Evolutionary conservation across 352 stramenopile genomes (phyloP).

Genomic region (Plasmopara viticola): DNA sequence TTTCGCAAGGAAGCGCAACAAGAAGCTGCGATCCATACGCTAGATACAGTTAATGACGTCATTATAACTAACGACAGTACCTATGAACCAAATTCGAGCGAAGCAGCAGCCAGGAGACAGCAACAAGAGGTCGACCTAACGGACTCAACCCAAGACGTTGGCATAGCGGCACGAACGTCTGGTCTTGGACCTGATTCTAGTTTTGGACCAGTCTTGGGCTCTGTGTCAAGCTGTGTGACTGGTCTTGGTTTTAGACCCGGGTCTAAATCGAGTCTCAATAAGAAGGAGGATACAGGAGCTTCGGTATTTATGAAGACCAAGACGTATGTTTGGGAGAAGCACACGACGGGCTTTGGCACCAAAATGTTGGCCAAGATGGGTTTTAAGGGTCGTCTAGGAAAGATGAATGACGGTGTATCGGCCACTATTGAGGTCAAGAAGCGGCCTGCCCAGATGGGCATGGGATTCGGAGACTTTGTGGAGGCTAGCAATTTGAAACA

Average conservation of each 20-base stretch:
- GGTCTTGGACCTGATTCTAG: not conserved
- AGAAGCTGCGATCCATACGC: conserved; percentile 1
- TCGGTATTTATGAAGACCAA: conserved; percentile 16
- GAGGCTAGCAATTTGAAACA: conserved; percentile 88
- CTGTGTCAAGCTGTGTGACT: not conserved
- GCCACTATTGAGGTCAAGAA: conserved; percentile 91
- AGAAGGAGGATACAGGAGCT: conserved; percentile 5
- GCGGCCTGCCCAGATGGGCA: conserved; percentile 87
- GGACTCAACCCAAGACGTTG: conserved; percentile 2
- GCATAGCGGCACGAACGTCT: conserved; percentile 8
- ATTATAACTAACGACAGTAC: not conserved
- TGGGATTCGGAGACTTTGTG: conserved; percentile 92
- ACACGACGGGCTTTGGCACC: conserved; percentile 94
- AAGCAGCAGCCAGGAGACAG: conserved; percentile 12
- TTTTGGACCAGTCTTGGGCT: conserved; percentile 1
- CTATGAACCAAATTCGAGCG: conserved; percentile 13
- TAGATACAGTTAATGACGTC: not conserved
- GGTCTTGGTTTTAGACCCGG: conserved; percentile 14
- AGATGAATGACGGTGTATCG: conserved; percentile 90
- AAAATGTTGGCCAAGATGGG: conserved; percentile 96
- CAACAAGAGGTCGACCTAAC: conserved; percentile 17
- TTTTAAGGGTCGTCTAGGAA: conserved; percentile 90
- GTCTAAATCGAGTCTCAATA: conserved; percentile 14
- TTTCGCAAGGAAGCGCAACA: conserved; percentile 41
- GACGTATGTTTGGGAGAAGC: conserved; percentile 89